Evolutionary conservation across 768 basidiomycete genomes (phyloP), one percentile per base, ranked within the genome.

Genomic region (Lactifluus subvellereus): DNA sequence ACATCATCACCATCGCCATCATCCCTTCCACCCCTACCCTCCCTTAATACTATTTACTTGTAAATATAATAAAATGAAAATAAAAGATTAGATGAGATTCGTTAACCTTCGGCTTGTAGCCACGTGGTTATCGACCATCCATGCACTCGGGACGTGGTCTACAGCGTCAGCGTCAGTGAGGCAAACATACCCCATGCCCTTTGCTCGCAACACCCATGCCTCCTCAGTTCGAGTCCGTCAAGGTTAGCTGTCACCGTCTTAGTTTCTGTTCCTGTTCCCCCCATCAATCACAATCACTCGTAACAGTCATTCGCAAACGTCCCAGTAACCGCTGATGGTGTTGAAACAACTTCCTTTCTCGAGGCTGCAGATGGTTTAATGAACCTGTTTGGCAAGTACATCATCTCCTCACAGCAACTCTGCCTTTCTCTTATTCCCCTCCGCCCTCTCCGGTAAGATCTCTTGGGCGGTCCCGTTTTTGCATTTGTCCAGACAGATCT

Each of bases 291-390:
- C 49, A 37, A 54, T 48, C 20, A 48, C n/a, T 11, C 47, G 47
- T 16, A 58, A 32, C 66, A 97, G 94, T 94, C 91, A 10, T 98
- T 91, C 74, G 84, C 82, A 69, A 90, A 96, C 65, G 91, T 98
- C 45, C 82, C 85, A 16, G 78, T 90, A 67, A 84, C 83, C n/a
- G 79, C 83, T 49, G 76, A 79, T 4, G 94, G 95, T 14, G 84
- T 98, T 55, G 86, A 94, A 71, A 92, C 94, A 0, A 70, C 77
- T 20, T 73, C 80, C 13, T 98, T 98, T 78, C 78, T 94, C 51
- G 87, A 91, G 70, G 95, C 95, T 0, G 85, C 92, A 20, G 92
- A 96, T 74, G 94, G 91, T 18, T 80, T 98, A 32, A 78, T 88
- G 16, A 77, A 81, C 58, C 77, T 90, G 77, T 89, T 89, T 71